Evolutionary conservation across 129 eudicot genomes (phyloP), one percentile per base, ranked within the genome.

Genomic region (Flaveria bidentis): DNA sequence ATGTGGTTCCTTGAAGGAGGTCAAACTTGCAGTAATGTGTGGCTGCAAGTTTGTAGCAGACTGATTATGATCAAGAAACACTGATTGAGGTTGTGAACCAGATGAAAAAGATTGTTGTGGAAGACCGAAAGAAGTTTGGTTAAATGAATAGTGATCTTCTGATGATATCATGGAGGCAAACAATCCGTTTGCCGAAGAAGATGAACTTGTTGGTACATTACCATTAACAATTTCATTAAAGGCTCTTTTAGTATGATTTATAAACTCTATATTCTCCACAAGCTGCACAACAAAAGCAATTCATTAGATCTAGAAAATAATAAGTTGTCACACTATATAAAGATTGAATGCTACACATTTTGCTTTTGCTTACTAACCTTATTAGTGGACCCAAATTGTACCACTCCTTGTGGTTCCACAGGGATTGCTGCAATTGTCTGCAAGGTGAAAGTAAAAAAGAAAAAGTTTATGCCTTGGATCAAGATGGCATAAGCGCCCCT

Each of bases 381-480:
- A 12, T 85, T 67, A 65, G 89, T 88, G 69, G 97, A 94, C 76
- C 99, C 99, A 82, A 94, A 84, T 67, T 94, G 97, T 65, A 94
- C 77, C 42, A 94, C 90, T 49, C 99, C 99, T 58, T 78, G 83
- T n/a, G 84, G 89, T 78, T 89, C 96, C 69, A 94, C 88, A 16
- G 99, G 80, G 74, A 94, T 89, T 50, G 91, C 85, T 50, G 88
- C 92, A 84, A 91, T 83, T 72, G 99, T 91, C 99, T 94, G 92
- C 84, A 83, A 84, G 78, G 83, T 47, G 41, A 74, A 63, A 50
- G 72, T 22, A 46, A 57, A 13, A 66, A 64, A 77, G 45, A 69
- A 36, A 47, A 52, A 60, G 22, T 73, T 36, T 55, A 26, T 65
- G 25, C 41, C 55, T 28, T 68, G 65, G 73, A 69, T 69, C 66